phyloP scores from a whole-genome alignment of 2,329 filamentous ascomycete genomes.

The Pseudohalonectria lignicola region DNA sequence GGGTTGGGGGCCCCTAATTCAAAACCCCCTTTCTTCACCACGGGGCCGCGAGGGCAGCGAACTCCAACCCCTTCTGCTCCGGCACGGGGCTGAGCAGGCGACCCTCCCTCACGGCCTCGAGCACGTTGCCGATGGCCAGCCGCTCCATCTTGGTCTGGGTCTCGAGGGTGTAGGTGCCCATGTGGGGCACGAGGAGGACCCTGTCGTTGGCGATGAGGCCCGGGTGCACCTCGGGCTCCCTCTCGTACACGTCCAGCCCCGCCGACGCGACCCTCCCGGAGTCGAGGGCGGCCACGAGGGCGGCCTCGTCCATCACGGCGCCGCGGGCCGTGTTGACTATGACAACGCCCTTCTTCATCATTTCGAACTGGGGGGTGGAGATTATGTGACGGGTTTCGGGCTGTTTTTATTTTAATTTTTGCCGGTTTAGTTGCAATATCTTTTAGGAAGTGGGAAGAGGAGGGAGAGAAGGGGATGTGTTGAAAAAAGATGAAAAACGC shows the following conservation, averaged over 20 bases:
- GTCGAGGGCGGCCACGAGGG: conserved; percentile 48
- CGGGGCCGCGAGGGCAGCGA: too few relatives aligned
- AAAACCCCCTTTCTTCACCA: too few relatives aligned
- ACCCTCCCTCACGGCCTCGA: conserved; percentile 30
- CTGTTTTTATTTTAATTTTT: too few relatives aligned
- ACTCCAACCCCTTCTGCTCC: conserved; percentile 6
- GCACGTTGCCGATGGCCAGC: conserved; percentile 55
- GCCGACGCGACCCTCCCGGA: conserved; percentile 35
- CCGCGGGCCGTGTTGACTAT: conserved; percentile 59
- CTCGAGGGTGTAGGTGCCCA: conserved; percentile 55
- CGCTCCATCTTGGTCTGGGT: conserved; percentile 57
- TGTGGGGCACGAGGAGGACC: conserved; percentile 54
- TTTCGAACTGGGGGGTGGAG: conserved; percentile 29
- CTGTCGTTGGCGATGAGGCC: conserved; percentile 19
- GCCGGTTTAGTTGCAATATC: too few relatives aligned
- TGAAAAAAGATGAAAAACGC: conserved; percentile 61
- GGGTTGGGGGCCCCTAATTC: too few relatives aligned
- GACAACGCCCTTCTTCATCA: conserved; percentile 42
- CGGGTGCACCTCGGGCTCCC: conserved; percentile 44
- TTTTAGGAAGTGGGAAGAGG: not conserved
- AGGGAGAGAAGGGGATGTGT: not conserved
- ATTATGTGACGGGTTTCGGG: conserved; percentile 28
- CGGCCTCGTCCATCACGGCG: conserved; percentile 53
- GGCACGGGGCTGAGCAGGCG: conserved; percentile 6
- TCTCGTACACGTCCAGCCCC: conserved; percentile 53